These are phyloP conservation scores for Artemisia annua DNA, from an alignment of 129 eudicot genomes.

Conservation along the genomic window DNA sequence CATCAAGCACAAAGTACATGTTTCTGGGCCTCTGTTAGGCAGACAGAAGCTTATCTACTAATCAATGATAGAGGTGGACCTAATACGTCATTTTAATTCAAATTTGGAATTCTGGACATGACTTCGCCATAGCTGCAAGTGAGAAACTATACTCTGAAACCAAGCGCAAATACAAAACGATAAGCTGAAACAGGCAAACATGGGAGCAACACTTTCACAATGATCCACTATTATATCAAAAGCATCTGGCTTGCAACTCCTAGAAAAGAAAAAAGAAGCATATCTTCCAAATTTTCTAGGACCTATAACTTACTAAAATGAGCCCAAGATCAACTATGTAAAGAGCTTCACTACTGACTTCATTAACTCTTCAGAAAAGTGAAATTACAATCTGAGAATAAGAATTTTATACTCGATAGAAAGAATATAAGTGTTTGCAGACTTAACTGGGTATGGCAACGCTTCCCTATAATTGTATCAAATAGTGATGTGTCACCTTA, in stretches of 20 bases:
- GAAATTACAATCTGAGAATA: too few species aligned
- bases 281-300: not conserved
- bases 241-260: not conserved
- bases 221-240: not conserved
- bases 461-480: too few species aligned
- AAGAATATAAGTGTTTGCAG: too few species aligned
- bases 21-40: not conserved
- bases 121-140: not conserved
- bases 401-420: too few species aligned
- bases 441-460: too few species aligned
- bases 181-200: not conserved
- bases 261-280: not conserved
- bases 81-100: not conserved
- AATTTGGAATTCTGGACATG: not conserved
- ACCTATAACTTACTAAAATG: not conserved
- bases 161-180: not conserved
- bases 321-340: too few species aligned
- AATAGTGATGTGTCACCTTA: too few species aligned
- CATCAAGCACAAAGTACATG: not conserved
- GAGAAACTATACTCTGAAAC: not conserved
- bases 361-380: too few species aligned
- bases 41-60: not conserved
- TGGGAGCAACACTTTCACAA: not conserved
- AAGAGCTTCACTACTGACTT: too few species aligned
- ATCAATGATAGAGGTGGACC: not conserved